Conservation (phyloP, 371 early-diverging fungal species). For the Mucor circinelloides region DNA sequence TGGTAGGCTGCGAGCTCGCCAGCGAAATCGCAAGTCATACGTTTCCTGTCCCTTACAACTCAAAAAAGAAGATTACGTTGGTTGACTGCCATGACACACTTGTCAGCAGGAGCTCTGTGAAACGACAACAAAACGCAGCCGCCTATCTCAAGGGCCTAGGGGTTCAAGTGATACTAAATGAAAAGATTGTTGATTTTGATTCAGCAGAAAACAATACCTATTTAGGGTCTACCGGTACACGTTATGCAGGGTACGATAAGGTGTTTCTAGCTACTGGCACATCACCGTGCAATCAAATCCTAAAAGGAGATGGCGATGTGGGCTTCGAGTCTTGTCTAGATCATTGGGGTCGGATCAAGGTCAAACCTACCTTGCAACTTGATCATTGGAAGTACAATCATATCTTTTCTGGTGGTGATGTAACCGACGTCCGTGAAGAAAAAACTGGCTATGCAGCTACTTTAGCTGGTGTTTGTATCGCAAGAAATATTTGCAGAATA, state of each 20-base stretch:
- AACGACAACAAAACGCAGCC: conserved; percentile 45
- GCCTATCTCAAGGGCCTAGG: conserved; percentile 55
- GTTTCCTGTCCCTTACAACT: conserved; percentile 34
- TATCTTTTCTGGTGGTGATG: conserved; percentile 71
- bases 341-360: conserved; percentile 43
- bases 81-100: conserved; percentile 44
- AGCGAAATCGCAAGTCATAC: conserved; percentile 51
- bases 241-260: conserved; percentile 36
- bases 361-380: conserved; percentile 63
- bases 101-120: conserved; percentile 34
- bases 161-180: conserved; percentile 61
- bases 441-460: conserved; percentile 63
- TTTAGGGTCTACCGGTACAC: conserved; percentile 33
- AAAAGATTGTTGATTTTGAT: conserved; percentile 51
- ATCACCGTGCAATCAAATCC: conserved; percentile 27
- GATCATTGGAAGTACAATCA: conserved; percentile 53
- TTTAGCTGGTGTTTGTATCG: conserved; percentile 44
- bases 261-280: conserved; percentile 47
- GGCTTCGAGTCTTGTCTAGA: conserved; percentile 39
- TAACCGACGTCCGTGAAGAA: conserved; percentile 57
- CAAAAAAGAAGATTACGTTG: conserved; percentile 55
- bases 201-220: conserved; percentile 34
- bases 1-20: conserved; percentile 66
- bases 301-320: conserved; percentile 17
- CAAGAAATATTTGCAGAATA: conserved; percentile 44